These are phyloP conservation scores for Mycena crocata DNA, from an alignment of 768 basidiomycete species.

Conservation along the genomic window DNA sequence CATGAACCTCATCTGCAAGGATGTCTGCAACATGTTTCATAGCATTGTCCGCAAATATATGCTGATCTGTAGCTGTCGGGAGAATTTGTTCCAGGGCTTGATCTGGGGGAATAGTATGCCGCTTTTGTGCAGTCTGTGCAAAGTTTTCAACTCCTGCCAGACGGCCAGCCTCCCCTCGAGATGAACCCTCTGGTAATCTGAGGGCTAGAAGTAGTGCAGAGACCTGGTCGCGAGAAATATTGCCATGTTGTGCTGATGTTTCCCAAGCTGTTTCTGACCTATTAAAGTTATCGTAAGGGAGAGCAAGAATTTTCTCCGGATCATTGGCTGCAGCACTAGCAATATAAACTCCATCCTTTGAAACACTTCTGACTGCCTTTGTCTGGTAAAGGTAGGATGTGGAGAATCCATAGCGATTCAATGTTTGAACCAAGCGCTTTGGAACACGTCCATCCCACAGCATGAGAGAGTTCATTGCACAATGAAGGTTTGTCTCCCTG, in stretches of 20 bases:
- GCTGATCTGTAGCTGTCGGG: not conserved
- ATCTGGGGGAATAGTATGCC: not conserved
- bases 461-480: conserved; percentile 27
- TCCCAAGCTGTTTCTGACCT: conserved; percentile 35
- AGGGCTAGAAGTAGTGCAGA: conserved; percentile 35
- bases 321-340: conserved; percentile 31
- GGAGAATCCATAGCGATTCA: conserved; percentile 34
- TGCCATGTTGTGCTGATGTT: conserved; percentile 24
- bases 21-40: conserved; percentile 4
- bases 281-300: conserved; percentile 42
- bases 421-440: conserved; percentile 27
- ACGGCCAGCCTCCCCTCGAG: not conserved
- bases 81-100: conserved; percentile 8
- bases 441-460: conserved; percentile 34
- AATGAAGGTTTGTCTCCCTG: conserved; percentile 24
- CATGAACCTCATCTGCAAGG: not conserved
- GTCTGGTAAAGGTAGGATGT: conserved; percentile 27
- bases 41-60: not conserved
- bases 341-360: conserved; percentile 13
- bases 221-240: conserved; percentile 35
- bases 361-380: conserved; percentile 15
- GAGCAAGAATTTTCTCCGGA: conserved; percentile 30
- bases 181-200: not conserved
- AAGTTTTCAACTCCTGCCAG: conserved; percentile 9
- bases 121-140: not conserved